A percentile compares a stretch with the other conserved stretches of the same genome.
Conservation (phyloP, 1,284 basidiomycete species). For the Xerocomus amazonicus region DNA sequence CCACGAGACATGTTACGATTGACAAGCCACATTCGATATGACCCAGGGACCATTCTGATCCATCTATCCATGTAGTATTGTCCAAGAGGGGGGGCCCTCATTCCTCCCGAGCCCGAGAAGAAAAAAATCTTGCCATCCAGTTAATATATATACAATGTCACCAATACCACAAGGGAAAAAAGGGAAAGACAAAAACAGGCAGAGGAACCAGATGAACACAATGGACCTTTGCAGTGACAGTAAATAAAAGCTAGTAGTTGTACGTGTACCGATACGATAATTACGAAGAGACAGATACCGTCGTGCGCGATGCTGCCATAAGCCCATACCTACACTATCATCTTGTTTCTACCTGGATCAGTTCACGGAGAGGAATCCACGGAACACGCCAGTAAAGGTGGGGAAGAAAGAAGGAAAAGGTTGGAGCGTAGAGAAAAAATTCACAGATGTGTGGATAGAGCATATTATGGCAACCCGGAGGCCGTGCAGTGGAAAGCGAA, state of each 20-base stretch:
- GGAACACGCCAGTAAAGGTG: background rate
- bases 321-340: background rate
- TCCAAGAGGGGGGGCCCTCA: too few relatives aligned
- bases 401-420: background rate
- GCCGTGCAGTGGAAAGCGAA: slow-evolving; percentile 6
- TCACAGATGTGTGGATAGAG: slow-evolving; percentile 17
- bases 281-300: background rate
- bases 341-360: slow-evolving; percentile 6
- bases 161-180: background rate
- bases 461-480: slow-evolving; percentile 24
- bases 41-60: too few relatives aligned
- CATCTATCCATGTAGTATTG: too few relatives aligned
- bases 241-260: background rate
- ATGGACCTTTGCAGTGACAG: background rate
- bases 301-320: background rate
- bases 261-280: background rate
- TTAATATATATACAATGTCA: background rate
- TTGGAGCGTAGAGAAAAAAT: slow-evolving; percentile 5
- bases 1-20: too few relatives aligned
- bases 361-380: background rate
- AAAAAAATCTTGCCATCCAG: background rate
- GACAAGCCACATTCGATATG: too few relatives aligned
- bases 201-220: background rate
- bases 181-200: too few relatives aligned
- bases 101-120: too few relatives aligned